These are phyloP conservation scores for Drosera spatulata DNA, from an alignment of 179 eudicot species.

Conservation along the genomic window DNA sequence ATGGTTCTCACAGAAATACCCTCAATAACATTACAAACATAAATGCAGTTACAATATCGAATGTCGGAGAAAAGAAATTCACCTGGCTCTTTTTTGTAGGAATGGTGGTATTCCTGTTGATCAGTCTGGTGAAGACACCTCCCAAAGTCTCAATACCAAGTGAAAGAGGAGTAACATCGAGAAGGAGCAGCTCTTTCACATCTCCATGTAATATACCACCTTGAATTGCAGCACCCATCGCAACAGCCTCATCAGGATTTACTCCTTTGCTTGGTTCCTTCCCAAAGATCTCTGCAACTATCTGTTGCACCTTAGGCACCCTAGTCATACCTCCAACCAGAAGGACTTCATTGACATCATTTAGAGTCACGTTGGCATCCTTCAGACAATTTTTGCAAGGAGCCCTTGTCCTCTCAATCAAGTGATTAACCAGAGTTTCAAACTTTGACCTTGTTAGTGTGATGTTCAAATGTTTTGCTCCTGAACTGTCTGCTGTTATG, in stretches of 20 bases:
- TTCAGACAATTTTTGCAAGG: slow-evolving; percentile 50
- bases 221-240: slow-evolving; percentile 1
- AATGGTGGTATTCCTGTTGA: slow-evolving; percentile 26
- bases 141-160: slow-evolving; percentile 37
- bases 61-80: background rate
- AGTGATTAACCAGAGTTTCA: slow-evolving; percentile 31
- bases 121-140: slow-evolving; percentile 29
- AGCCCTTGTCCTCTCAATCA: slow-evolving; percentile 42
- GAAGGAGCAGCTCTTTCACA: slow-evolving; percentile 27
- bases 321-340: slow-evolving; percentile 63
- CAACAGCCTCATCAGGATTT: too few species aligned
- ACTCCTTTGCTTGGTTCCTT: too few species aligned
- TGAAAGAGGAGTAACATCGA: slow-evolving; percentile 32
- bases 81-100: slow-evolving; percentile 36
- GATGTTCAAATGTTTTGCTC: slow-evolving; percentile 52
- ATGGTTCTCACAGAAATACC: too few species aligned
- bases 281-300: too few species aligned
- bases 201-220: slow-evolving; percentile 32
- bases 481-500: slow-evolving; percentile 53
- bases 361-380: slow-evolving; percentile 39
- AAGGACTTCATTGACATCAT: slow-evolving; percentile 50
- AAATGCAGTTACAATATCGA: background rate
- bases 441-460: slow-evolving; percentile 49
- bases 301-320: slow-evolving; percentile 30
- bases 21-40: background rate